Conservation (phyloP, 768 basidiomycete species). For the Fomitopsis pulvina region DNA sequence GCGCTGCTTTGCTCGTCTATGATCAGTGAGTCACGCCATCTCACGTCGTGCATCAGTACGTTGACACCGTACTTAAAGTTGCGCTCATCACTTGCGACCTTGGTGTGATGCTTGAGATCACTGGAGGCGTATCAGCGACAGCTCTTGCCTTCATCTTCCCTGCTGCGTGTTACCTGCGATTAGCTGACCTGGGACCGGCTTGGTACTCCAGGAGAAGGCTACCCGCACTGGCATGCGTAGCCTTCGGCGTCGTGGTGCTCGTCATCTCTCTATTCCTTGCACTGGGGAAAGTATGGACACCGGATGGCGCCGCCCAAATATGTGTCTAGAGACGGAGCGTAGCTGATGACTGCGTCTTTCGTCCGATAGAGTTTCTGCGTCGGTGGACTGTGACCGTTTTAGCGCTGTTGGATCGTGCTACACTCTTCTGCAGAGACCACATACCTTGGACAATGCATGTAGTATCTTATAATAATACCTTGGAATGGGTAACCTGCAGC, state of each 20-base stretch:
- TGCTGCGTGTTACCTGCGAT: slow-evolving; percentile 78
- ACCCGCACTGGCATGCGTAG: slow-evolving; percentile 65
- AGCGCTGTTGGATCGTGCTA: too few species aligned
- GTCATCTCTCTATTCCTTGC: slow-evolving; percentile 71
- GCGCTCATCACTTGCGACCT: slow-evolving; percentile 92
- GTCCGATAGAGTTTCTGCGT: too few species aligned
- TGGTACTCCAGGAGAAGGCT: slow-evolving; percentile 71
- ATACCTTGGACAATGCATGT: too few species aligned
- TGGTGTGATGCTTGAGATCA: slow-evolving; percentile 97
- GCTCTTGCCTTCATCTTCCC: slow-evolving; percentile 92
- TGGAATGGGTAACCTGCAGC: too few species aligned
- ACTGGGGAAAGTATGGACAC: slow-evolving; percentile 71
- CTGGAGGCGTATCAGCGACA: slow-evolving; percentile 92
- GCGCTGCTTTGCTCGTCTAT: slow-evolving; percentile 76
- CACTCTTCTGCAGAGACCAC: too few species aligned
- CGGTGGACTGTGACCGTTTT: too few species aligned
- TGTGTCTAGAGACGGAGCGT: slow-evolving; percentile 42
- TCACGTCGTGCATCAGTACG: neutral
- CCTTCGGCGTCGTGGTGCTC: slow-evolving; percentile 76
- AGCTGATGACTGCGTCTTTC: too few species aligned
- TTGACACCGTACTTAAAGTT: slow-evolving; percentile 39
- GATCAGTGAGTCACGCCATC: slow-evolving; percentile 50
- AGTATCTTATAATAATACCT: too few species aligned
- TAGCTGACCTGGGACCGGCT: slow-evolving; percentile 46
- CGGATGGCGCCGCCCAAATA: slow-evolving; percentile 63